Evolutionary conservation across 805 yeast genomes (phyloP).

Genomic region (Yamadazyma philogaea): DNA sequence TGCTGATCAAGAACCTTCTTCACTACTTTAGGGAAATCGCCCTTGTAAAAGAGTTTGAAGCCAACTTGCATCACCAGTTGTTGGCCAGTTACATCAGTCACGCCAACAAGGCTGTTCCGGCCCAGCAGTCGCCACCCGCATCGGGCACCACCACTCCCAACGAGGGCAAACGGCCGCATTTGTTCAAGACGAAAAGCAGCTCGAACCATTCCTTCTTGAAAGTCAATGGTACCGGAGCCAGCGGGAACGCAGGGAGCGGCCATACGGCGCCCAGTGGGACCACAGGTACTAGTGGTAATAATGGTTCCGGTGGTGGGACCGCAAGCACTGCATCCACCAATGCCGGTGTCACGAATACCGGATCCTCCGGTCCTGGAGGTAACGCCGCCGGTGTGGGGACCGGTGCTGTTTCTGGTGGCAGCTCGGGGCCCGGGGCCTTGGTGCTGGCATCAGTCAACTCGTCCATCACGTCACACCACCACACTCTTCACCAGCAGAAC

Average conservation of each 20-base stretch:
- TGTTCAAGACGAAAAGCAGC: constrained; percentile 23
- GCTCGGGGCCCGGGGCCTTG: constrained; percentile 2
- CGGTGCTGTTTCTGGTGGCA: background rate
- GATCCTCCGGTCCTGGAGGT: background rate
- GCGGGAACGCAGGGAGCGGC: too few species aligned
- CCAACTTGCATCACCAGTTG: constrained; percentile 35
- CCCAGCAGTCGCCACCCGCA: constrained; percentile 11
- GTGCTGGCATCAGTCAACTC: constrained; percentile 24
- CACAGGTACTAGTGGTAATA: too few species aligned
- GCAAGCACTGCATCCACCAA: background rate
- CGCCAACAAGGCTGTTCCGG: background rate
- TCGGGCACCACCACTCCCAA: constrained; percentile 5
- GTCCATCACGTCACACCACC: constrained; percentile 34
- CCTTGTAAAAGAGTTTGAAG: constrained; percentile 46
- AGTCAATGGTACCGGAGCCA: background rate
- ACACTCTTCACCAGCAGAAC: constrained; percentile 23
- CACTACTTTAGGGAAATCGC: constrained; percentile 42
- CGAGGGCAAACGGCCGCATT: constrained; percentile 19
- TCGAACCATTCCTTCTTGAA: constrained; percentile 9
- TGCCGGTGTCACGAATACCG: background rate
- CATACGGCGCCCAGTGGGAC: background rate
- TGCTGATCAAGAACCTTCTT: constrained; percentile 34
- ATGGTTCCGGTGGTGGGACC: too few species aligned
- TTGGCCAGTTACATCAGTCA: constrained; percentile 31
- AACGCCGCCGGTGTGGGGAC: background rate